Conservation (phyloP, 1,284 basidiomycete genomes). For the Marasmius fiardii region DNA sequence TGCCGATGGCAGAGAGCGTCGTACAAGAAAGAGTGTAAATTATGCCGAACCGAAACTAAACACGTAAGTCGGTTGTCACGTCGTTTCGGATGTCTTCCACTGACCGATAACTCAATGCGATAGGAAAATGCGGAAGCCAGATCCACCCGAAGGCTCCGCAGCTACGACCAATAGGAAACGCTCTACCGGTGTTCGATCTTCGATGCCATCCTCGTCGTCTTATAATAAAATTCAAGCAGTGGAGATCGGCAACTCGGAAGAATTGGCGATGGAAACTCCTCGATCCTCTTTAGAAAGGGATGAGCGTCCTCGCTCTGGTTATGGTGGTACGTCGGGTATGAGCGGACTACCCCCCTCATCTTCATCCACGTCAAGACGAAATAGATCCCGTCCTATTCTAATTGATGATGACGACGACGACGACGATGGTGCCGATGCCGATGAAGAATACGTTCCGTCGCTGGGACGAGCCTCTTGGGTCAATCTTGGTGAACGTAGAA, state of each 20-base stretch:
- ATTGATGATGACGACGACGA: constrained; percentile 8
- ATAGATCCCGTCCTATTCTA: constrained; percentile 7
- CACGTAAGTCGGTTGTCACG: constrained; percentile 54
- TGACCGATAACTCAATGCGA: constrained; percentile 13
- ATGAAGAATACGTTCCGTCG: constrained; percentile 11
- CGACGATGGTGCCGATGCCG: constrained; percentile 9
- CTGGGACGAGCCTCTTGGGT: constrained; percentile 8
- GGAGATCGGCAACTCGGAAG: constrained; percentile 15
- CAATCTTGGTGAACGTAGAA: constrained; percentile 10
- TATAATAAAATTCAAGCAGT: constrained; percentile 23
- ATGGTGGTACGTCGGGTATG: neutral
- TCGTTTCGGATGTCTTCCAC: neutral
- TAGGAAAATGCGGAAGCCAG: constrained; percentile 91
- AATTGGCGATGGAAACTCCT: neutral
- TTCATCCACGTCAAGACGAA: neutral
- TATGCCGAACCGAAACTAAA: constrained; percentile 89
- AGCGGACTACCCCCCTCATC: neutral
- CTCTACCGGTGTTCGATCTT: constrained; percentile 31
- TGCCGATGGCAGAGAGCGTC: constrained; percentile 55
- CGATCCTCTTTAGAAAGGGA: neutral
- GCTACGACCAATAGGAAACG: constrained; percentile 19
- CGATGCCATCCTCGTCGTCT: constrained; percentile 19
- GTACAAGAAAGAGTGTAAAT: constrained; percentile 79
- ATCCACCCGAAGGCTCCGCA: constrained; percentile 35
- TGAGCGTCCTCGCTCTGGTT: neutral